Evolutionary conservation across 345 rosid genomes (phyloP).

Genomic region (Aquilaria yunnanensis): DNA sequence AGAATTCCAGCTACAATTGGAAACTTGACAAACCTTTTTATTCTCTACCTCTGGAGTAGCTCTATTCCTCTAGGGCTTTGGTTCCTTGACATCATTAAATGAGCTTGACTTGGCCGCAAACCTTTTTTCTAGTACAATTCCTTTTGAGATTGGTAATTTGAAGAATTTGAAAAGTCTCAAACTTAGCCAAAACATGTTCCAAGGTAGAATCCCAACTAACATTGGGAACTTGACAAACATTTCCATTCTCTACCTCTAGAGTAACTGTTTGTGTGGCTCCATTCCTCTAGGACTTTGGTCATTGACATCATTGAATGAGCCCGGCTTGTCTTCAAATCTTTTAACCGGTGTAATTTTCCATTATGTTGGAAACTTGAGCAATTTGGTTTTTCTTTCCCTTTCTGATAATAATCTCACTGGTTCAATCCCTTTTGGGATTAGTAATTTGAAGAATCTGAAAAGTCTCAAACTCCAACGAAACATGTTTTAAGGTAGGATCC

Average conservation of each 20-base stretch:
- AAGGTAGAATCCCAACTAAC: too few relatives aligned
- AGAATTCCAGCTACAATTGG: constrained; percentile 12
- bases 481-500: neutral
- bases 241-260: too few relatives aligned
- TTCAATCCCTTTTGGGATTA: constrained; percentile 13
- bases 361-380: neutral
- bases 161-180: too few relatives aligned
- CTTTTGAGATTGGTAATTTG: too few relatives aligned
- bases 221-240: too few relatives aligned
- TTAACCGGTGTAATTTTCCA: neutral
- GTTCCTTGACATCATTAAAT: too few relatives aligned
- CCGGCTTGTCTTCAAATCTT: neutral
- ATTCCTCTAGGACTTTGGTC: too few relatives aligned
- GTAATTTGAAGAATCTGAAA: constrained; percentile 14
- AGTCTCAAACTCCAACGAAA: neutral
- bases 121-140: neutral
- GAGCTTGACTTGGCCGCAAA: constrained; percentile 3
- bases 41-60: constrained; percentile 13
- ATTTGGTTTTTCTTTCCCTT: constrained; percentile 2
- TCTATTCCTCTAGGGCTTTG: constrained; percentile 9
- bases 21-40: constrained; percentile 10
- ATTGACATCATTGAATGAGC: too few relatives aligned
- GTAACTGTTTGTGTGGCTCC: too few relatives aligned
- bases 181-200: too few relatives aligned
- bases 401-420: constrained; percentile 12